phyloP scores from a whole-genome alignment of 495 filamentous ascomycete genomes.

The Extremus antarcticus region DNA sequence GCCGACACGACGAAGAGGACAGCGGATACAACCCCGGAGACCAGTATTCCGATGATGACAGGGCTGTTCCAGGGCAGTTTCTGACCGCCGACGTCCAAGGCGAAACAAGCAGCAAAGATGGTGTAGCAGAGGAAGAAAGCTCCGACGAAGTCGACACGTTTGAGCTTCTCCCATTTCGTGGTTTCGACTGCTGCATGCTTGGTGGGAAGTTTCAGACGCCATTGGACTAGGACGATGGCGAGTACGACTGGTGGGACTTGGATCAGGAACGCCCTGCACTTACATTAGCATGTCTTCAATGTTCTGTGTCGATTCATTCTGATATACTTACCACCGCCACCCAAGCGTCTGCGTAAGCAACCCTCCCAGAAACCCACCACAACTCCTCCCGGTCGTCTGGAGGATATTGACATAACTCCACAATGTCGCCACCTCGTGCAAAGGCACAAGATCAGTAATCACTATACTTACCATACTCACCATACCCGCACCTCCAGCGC shows the following conservation, averaged over 20 bases:
- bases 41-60: conserved; percentile 31
- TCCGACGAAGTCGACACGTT: conserved; percentile 51
- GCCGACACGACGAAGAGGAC: conserved; percentile 43
- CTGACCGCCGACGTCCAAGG: conserved; percentile 50
- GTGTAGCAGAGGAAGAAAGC: conserved; percentile 38
- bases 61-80: conserved; percentile 46
- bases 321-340: conserved; percentile 55
- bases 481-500: conserved; percentile 80
- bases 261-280: conserved; percentile 42
- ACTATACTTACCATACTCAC: conserved; percentile 69
- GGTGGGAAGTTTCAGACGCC: conserved; percentile 44
- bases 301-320: neutral
- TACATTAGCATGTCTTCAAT: neutral
- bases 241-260: conserved; percentile 46
- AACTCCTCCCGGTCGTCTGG: conserved; percentile 56
- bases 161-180: conserved; percentile 6
- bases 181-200: conserved; percentile 25
- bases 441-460: conserved; percentile 63
- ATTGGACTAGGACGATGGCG: conserved; percentile 43
- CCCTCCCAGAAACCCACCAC: conserved; percentile 67
- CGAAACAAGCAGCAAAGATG: conserved; percentile 40
- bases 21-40: conserved; percentile 28
- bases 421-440: conserved; percentile 69
- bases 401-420: conserved; percentile 79
- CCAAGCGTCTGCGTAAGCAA: conserved; percentile 63